Evolutionary conservation across 2,329 filamentous ascomycete species (phyloP), one percentile per base, ranked within the genome.

Genomic region (Fonsecaea nubica): DNA sequence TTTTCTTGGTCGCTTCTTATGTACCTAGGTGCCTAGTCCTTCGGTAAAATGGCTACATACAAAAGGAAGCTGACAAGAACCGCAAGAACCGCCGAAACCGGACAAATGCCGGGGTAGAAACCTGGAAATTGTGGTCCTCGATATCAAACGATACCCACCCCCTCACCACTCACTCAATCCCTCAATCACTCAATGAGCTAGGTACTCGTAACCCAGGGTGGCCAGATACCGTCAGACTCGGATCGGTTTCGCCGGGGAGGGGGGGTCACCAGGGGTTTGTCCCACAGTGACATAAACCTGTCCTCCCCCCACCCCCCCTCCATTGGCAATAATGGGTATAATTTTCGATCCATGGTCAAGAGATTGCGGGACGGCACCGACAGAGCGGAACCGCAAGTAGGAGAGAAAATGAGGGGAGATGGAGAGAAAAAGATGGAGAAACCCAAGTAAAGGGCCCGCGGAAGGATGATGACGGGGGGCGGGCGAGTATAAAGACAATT

Each of bases 361-460:
- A 7, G 42, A 21, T 48, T 12, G 42, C 42, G n/a, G 42, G n/a
- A 48, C 9, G 42, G 21, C 21, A 21, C 18, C 18, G 45, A 25
- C 21, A 50, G 45, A 50, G 45, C 45, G 45, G 45, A 50, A 50
- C 45, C 45, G 45, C 45, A 50, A 50, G 45, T 48, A 4, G 8
- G 13, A 10, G 10, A 32, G 6, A 32, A 32, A 50, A 50, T 50
- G 45, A 50, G 45, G 45, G 45, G 45, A 50, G 45, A 25, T 2
- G 25, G 7, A 12, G 45, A 50, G 3, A 10, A n/a, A 9, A 48
- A 30, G 45, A 50, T 50, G 45, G 45, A 50, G 45, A 50, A 50
- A 18, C 45, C 9, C 5, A 42, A 6, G 12, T 4, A 42, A 2
- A 30, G 3, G 18, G 25, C 9, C 18, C 45, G 7, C 18, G 18